Percentiles rank a stretch among this genome's conserved stretches.
These are phyloP conservation scores for Bonia amplexicaulis DNA, from an alignment of 176 grass and related monocot species.

Conservation along the genomic window DNA sequence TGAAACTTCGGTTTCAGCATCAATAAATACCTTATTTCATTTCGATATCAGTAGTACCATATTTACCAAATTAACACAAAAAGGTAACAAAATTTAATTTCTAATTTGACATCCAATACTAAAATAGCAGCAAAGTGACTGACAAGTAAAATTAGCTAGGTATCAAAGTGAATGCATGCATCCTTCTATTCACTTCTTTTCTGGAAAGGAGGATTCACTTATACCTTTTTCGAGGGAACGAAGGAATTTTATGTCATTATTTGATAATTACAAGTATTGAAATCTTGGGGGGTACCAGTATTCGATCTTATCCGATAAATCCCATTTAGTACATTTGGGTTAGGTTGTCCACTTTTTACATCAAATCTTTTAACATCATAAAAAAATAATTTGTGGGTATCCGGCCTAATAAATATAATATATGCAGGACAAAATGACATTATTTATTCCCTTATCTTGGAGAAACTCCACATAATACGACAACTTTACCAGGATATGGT, in stretches of 20 bases:
- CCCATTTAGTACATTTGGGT: background rate
- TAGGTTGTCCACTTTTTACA: background rate
- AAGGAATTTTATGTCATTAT: conserved; percentile 7
- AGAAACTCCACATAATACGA: background rate
- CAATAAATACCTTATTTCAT: no score
- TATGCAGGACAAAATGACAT: background rate
- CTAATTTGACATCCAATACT: no score
- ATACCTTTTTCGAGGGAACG: background rate
- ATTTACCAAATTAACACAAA: no score
- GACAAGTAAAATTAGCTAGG: no score
- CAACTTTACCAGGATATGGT: background rate
- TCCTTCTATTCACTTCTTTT: background rate
- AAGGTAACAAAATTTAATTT: no score
- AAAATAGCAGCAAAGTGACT: no score
- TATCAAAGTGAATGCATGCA: background rate
- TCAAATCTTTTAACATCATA: background rate
- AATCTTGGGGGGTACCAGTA: background rate
- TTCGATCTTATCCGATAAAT: background rate
- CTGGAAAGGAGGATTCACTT: background rate
- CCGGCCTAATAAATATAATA: background rate
- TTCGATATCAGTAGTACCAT: no score
- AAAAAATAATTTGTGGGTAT: background rate
- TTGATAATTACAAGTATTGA: background rate
- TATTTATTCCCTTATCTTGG: background rate
- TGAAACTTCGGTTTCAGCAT: no score